Conservation (phyloP, 352 stramenopile species). For the Elongisporangium prolatum region DNA sequence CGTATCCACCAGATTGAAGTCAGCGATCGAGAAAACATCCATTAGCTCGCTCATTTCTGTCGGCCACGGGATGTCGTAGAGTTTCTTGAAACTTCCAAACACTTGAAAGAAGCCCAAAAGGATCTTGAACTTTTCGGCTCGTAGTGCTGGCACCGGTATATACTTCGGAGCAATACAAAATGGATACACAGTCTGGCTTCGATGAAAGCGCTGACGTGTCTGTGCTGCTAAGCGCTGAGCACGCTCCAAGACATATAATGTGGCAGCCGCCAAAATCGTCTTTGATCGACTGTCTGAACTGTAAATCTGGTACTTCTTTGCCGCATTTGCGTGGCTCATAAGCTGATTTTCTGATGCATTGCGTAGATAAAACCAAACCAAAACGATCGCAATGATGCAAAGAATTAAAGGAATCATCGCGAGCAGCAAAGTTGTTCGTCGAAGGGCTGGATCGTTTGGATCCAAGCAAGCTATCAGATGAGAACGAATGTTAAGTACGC, state of each 20-base stretch:
- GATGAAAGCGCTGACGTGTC: slow-evolving; percentile 1
- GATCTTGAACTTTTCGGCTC: slow-evolving; percentile 78
- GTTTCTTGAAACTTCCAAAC: slow-evolving; percentile 64
- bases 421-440: slow-evolving; percentile 27
- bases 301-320: slow-evolving; percentile 55
- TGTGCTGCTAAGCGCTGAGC: slow-evolving; percentile 1
- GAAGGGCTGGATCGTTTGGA: slow-evolving; percentile 28
- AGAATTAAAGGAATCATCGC: slow-evolving; percentile 37
- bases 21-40: slow-evolving; percentile 60
- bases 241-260: slow-evolving; percentile 17
- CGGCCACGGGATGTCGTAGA: slow-evolving; percentile 72
- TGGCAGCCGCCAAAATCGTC: slow-evolving; percentile 20
- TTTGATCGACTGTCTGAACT: slow-evolving; percentile 7
- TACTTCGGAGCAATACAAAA: slow-evolving; percentile 35
- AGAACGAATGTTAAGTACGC: slow-evolving; percentile 1
- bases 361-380: slow-evolving; percentile 45
- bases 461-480: slow-evolving; percentile 31
- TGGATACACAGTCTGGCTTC: slow-evolving; percentile 3
- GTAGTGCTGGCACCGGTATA: slow-evolving; percentile 22
- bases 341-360: slow-evolving; percentile 42
- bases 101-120: slow-evolving; percentile 75
- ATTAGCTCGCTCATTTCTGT: slow-evolving; percentile 50
- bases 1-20: slow-evolving; percentile 67
- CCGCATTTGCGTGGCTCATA: slow-evolving; percentile 42
- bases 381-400: slow-evolving; percentile 19